Base-by-base conservation (phyloP, 2,329 filamentous ascomycete genomes). In the Paraphaeosphaeria minitans region DNA sequence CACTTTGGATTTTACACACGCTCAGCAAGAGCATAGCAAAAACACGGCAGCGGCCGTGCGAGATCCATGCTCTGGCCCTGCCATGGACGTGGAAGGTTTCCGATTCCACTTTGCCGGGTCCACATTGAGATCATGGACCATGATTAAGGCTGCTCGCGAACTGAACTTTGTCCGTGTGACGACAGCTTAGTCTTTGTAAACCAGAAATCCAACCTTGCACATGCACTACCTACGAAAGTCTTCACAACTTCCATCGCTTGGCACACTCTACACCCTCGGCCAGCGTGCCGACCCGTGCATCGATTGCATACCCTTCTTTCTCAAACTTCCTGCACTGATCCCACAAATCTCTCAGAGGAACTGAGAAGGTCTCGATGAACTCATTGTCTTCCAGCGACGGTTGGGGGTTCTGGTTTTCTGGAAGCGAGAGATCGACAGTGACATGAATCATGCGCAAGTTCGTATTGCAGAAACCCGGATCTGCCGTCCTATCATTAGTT, bases 181-280 rank as follows among this genome's bases (percentile, higher is more conserved):
- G n/a, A 13, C 31, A 37, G 47, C 19, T 31, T 31, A 31, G 29
- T 31, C 6, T 31, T 22, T 10, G 8, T 19, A 8, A 22, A 43
- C 1, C 19, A 12, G 1, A 42, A 42, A 5, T 21, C 10, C 19
- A 19, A 43, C 19, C 41, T 19, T 43, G 41, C 41, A 7, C n/a
- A 12, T 12, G 19, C 41, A 12, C 19, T 24, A 10, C 10, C 19
- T 24, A 10, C 10, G 10, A 8, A 12, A 12, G 16, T 46, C 13
- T 35, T 46, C 47, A 56, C 37, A 79, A 57, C 56, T 71, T 78
- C 74, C 75, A 80, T 49, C 73, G 60, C 79, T 87, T 89, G 21
- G 89, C 89, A 62, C 92, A 78, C 71, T 93, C 87, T 59, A 94
- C 87, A 0, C 91, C 91, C 75, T 94, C 90, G 0, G 91, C 91